These are phyloP conservation scores for Entophlyctis luteolus DNA, from an alignment of 192 early-diverging fungal species.

Conservation along the genomic window DNA sequence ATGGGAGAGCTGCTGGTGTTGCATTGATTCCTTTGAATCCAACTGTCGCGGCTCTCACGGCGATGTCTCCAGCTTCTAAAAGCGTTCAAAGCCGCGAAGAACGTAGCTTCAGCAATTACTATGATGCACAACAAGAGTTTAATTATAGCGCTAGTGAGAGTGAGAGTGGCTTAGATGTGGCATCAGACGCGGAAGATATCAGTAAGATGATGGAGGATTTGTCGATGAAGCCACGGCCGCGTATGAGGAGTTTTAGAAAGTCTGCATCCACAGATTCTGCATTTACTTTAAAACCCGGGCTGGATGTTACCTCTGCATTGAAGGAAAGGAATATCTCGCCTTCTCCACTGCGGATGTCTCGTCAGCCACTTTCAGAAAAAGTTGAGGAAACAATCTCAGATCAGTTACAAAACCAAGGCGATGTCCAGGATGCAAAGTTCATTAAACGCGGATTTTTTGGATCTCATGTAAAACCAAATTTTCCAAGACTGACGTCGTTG, in stretches of 20 bases:
- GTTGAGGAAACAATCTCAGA: no score
- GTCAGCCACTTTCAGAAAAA: no score
- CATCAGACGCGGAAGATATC: not conserved
- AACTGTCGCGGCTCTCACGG: not conserved
- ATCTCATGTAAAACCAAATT: not conserved
- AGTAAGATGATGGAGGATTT: not conserved
- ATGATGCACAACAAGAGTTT: constrained; percentile 7
- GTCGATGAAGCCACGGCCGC: not conserved
- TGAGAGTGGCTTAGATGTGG: no score
- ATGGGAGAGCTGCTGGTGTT: not conserved
- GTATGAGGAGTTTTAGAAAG: no score
- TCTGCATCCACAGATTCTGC: no score
- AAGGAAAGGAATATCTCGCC: no score
- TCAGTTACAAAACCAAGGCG: not conserved
- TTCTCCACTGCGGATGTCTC: no score
- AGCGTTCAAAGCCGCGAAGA: not conserved
- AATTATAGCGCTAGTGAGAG: not conserved
- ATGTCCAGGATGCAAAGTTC: constrained; percentile 5
- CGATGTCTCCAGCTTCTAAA: not conserved
- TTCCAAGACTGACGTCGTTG: not conserved
- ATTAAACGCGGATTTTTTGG: not conserved
- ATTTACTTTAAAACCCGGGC: no score
- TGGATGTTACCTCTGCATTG: no score
- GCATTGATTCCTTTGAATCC: not conserved
- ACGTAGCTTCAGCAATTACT: constrained; percentile 7